Conservation (phyloP, 768 basidiomycete genomes). For the Russula ochroleuca region DNA sequence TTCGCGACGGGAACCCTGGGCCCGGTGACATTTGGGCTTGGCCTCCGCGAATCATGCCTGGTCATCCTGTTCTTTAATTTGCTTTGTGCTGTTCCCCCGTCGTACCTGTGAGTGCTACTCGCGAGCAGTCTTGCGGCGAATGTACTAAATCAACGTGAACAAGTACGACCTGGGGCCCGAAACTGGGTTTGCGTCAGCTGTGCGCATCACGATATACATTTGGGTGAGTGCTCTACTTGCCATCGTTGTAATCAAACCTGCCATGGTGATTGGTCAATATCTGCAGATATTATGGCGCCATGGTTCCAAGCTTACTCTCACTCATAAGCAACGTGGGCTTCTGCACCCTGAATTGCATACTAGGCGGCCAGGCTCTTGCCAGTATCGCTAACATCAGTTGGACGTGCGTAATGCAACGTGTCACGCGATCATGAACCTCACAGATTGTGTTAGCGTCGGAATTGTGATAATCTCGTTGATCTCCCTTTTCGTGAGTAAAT, state of each 20-base stretch:
- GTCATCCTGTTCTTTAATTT: slow-evolving; percentile 48
- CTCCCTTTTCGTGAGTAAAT: slow-evolving; percentile 46
- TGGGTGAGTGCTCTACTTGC: slow-evolving; percentile 39
- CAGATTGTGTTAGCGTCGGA: slow-evolving; percentile 44
- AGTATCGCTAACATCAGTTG: slow-evolving; percentile 50
- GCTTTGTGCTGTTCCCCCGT: slow-evolving; percentile 40
- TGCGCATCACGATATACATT: slow-evolving; percentile 62
- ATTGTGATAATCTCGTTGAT: slow-evolving; percentile 73
- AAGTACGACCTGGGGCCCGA: slow-evolving; percentile 70
- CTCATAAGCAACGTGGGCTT: slow-evolving; percentile 53
- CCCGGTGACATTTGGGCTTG: slow-evolving; percentile 42
- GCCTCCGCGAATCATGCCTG: slow-evolving; percentile 43
- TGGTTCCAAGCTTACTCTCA: slow-evolving; percentile 45
- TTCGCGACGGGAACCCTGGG: slow-evolving; percentile 49
- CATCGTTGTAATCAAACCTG: neutral
- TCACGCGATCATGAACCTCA: neutral
- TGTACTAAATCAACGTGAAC: neutral
- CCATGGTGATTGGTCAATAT: neutral
- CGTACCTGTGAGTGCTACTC: slow-evolving; percentile 40
- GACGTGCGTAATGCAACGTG: slow-evolving; percentile 38
- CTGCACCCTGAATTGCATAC: slow-evolving; percentile 54
- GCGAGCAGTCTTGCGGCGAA: neutral
- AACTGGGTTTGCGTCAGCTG: slow-evolving; percentile 79
- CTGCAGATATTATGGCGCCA: slow-evolving; percentile 53
- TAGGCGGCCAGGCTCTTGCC: slow-evolving; percentile 58